A percentile compares a stretch with the other conserved stretches of the same genome.
Evolutionary conservation across 2,329 filamentous ascomycete species (phyloP).

Genomic region (Monascus ruber): DNA sequence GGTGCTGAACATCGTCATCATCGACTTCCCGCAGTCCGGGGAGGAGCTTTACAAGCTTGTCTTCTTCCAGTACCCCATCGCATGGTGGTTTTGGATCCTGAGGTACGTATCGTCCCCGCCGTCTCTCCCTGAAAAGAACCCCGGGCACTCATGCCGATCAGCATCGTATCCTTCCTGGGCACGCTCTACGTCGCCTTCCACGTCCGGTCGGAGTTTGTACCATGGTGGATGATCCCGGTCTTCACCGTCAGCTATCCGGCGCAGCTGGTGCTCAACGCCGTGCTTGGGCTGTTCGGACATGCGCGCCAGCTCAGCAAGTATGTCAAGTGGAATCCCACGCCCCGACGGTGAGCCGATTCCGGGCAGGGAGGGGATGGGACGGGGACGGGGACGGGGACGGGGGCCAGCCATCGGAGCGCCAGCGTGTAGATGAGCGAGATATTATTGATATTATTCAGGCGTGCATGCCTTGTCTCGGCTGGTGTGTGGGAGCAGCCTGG

Average conservation of each 20-base stretch:
- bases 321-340: conserved; percentile 30
- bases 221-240: conserved; percentile 28
- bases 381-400: neutral
- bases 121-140: too few relatives aligned
- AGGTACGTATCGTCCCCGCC: conserved; percentile 20
- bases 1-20: conserved; percentile 35
- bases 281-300: conserved; percentile 37
- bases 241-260: conserved; percentile 35
- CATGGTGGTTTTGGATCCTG: conserved; percentile 37
- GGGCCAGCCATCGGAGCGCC: neutral
- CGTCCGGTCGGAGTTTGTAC: conserved; percentile 36
- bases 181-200: conserved; percentile 38
- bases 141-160: conserved; percentile 3
- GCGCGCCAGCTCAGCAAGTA: conserved; percentile 37
- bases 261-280: conserved; percentile 34
- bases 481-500: too few relatives aligned
- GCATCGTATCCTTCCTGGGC: conserved; percentile 31
- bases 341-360: conserved; percentile 24
- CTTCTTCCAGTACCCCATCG: conserved; percentile 39
- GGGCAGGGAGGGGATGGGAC: neutral
- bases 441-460: too few relatives aligned
- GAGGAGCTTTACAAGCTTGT: conserved; percentile 28
- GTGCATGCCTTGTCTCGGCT: too few relatives aligned
- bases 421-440: too few relatives aligned
- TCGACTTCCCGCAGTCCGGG: conserved; percentile 31